Conservation (phyloP, 2,329 filamentous ascomycete species). For the Arthrobotrys pseudoclavata region DNA sequence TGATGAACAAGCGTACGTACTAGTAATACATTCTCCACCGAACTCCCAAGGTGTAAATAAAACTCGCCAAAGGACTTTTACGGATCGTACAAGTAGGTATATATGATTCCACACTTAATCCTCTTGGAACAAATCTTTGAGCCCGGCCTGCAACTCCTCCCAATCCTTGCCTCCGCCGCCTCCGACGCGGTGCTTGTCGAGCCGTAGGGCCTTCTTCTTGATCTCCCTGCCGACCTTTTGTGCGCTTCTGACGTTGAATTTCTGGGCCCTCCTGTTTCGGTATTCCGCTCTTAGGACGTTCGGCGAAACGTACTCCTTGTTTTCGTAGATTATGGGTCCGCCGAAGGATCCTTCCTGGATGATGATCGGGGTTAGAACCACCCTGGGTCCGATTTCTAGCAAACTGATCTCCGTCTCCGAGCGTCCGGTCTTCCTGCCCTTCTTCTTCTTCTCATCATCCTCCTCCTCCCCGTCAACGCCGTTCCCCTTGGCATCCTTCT, state of each 20-base stretch:
- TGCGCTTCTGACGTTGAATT: slow-evolving; percentile 82
- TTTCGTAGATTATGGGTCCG: slow-evolving; percentile 97
- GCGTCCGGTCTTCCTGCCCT: slow-evolving; percentile 61
- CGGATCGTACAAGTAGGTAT: slow-evolving; percentile 25
- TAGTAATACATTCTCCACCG: slow-evolving; percentile 55
- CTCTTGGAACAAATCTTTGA: slow-evolving; percentile 56
- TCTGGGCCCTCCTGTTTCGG: slow-evolving; percentile 79
- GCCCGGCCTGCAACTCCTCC: slow-evolving; percentile 52
- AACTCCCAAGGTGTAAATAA: slow-evolving; percentile 40
- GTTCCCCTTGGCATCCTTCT: slow-evolving; percentile 67
- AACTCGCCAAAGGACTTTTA: slow-evolving; percentile 41
- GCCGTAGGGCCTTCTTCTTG: slow-evolving; percentile 81
- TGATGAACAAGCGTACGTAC: slow-evolving; percentile 37
- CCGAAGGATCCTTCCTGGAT: slow-evolving; percentile 96
- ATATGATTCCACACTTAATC: slow-evolving; percentile 4
- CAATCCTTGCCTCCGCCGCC: slow-evolving; percentile 66
- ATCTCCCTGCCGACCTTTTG: slow-evolving; percentile 78
- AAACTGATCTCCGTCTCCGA: slow-evolving; percentile 80
- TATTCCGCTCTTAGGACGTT: slow-evolving; percentile 92
- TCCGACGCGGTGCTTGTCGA: slow-evolving; percentile 74
- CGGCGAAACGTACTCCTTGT: slow-evolving; percentile 95
- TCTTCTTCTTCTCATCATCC: slow-evolving; percentile 65
- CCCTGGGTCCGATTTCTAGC: slow-evolving; percentile 92
- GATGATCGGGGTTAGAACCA: slow-evolving; percentile 92
- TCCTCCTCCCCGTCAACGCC: slow-evolving; percentile 65